Evolutionary conservation across 2,329 filamentous ascomycete species (phyloP), one percentile per base, ranked within the genome.

Genomic region (Coniochaeta sp.): DNA sequence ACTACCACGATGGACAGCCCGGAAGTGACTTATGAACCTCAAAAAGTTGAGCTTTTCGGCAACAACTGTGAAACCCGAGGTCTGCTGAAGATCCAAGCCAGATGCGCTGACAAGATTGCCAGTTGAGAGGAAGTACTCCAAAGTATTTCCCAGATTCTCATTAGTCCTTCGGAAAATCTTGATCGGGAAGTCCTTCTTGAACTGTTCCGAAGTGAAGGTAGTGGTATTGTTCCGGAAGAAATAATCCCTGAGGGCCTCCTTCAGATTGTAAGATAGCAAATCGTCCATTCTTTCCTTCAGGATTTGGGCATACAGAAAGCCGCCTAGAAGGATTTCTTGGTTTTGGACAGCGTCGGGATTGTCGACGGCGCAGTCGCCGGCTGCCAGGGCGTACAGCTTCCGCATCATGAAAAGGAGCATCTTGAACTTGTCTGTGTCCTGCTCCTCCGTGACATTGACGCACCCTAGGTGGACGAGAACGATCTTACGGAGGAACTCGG

Each of bases 41-140:
- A 96, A 86, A 73, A 98, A 99, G 78, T 99, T 99, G 72, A 99
- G 93, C 81, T 98, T 98, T 73, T 99, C 95, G 2, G 95, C 95
- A 58, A 98, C 93, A 57, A 99, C 92, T 0, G 91, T 96, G 74
- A 96, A 99, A 63, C 95, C 95, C 14, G 93, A 95, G 0, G 89
- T 88, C 74, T 99, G 95, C 71, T 98, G 95, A 69, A 97, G 75
- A 81, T 99, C 95, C 44, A 99, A 81, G 65, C 95, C 95, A 32
- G 91, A 96, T 16, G 91, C 88, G 79, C 91, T 96, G 69, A 91
- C 86, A 54, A 99, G 79, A 69, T 99, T 99, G 66, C 95, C 95
- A 0, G 95, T 99, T 0, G 93, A 96, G 63, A 99, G 77, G 75
- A 99, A 99, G 73, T 99, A 99, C 71, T 97, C 92, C 63, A 99